Conservation (phyloP, 805 yeast species). For the Candida alai region DNA sequence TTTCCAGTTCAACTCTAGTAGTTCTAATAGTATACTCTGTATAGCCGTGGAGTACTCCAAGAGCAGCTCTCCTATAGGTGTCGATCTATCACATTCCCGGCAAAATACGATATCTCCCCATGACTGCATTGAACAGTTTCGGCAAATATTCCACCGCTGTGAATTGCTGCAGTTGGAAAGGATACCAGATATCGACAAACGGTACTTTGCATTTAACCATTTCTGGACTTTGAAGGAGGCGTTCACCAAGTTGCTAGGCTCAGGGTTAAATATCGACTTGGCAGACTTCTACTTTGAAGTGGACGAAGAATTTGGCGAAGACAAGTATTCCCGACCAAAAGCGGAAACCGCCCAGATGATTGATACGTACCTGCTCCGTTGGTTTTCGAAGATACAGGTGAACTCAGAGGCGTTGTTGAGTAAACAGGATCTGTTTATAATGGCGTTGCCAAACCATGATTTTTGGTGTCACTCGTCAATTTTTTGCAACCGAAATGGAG, state of each 20-base stretch:
- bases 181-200: constrained; percentile 10
- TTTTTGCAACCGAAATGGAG: constrained; percentile 2
- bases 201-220: constrained; percentile 44
- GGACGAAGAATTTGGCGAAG: constrained; percentile 2
- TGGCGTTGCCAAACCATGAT: constrained; percentile 3
- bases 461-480: constrained; percentile 13
- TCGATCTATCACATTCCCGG: constrained; percentile 36
- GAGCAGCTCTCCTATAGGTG: constrained; percentile 23
- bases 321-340: not conserved
- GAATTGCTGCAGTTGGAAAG: constrained; percentile 33
- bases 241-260: constrained; percentile 62
- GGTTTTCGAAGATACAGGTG: constrained; percentile 10
- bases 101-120: constrained; percentile 22
- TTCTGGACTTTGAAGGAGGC: constrained; percentile 82
- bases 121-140: constrained; percentile 33
- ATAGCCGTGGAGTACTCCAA: constrained; percentile 36
- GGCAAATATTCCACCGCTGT: constrained; percentile 35
- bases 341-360: not conserved
- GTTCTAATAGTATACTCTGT: constrained; percentile 49
- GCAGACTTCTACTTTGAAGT: constrained; percentile 15
- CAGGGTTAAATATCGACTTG: constrained; percentile 42
- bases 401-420: constrained; percentile 6
- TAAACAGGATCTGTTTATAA: constrained; percentile 5
- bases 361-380: constrained; percentile 7
- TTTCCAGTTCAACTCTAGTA: constrained; percentile 54